Evolutionary conservation across 345 rosid genomes (phyloP).

Genomic region (Lepidium sativum): DNA sequence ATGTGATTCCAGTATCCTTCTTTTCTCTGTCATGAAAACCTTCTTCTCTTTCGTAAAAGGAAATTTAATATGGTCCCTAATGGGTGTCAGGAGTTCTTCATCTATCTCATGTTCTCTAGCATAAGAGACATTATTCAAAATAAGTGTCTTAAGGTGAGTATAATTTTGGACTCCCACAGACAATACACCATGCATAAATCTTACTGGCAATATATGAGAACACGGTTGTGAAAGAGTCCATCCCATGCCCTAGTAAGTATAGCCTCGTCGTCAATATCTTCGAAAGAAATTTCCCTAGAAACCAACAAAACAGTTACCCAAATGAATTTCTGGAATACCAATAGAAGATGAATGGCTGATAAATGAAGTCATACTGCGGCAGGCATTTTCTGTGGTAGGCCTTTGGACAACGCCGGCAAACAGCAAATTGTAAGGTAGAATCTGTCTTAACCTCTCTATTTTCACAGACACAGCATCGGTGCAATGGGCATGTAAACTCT

Average conservation of each 20-base stretch:
- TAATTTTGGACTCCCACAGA: not conserved
- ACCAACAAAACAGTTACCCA: conserved; percentile 7
- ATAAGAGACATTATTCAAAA: conserved; percentile 13
- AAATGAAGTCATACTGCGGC: conserved; percentile 45
- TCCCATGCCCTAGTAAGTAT: conserved; percentile 72
- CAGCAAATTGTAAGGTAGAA: conserved; percentile 49
- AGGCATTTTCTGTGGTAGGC: conserved; percentile 66
- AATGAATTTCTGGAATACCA: not conserved
- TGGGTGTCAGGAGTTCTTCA: conserved; percentile 62
- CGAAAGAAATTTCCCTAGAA: conserved; percentile 56
- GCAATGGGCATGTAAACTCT: conserved; percentile 74
- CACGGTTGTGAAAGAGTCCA: conserved; percentile 52
- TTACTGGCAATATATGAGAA: conserved; percentile 67
- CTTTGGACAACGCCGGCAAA: conserved; percentile 75
- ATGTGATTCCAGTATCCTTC: too few relatives aligned
- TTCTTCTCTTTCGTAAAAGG: conserved; percentile 41
- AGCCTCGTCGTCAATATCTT: conserved; percentile 39
- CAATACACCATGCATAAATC: conserved; percentile 14
- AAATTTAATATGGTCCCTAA: conserved; percentile 59
- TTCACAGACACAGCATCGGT: conserved; percentile 69
- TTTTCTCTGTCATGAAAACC: conserved; percentile 19
- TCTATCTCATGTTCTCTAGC: conserved; percentile 65
- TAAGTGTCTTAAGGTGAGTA: conserved; percentile 7
- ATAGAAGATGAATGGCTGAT: not conserved
- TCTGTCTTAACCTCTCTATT: conserved; percentile 57